Conservation (phyloP, 306 rosid genomes). For the Prinsepia uniflora region DNA sequence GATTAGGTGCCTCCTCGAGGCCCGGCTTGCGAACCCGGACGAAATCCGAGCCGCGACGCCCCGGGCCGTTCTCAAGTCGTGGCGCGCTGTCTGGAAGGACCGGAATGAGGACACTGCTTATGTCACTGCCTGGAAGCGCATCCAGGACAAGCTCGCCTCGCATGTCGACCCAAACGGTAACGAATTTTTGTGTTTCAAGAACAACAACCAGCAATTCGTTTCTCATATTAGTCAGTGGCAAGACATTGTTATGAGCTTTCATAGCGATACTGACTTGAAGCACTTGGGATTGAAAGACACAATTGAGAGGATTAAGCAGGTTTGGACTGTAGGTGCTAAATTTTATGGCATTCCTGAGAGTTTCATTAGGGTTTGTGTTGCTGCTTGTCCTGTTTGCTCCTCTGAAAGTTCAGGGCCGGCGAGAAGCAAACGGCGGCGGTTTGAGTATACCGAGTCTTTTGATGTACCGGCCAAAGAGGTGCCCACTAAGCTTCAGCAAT, state of each 20-base stretch:
- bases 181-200: constrained; percentile 85
- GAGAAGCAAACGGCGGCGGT: constrained; percentile 68
- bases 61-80: constrained; percentile 67
- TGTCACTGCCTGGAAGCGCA: constrained; percentile 94
- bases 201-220: constrained; percentile 84
- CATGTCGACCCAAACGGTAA: constrained; percentile 56
- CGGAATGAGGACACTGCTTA: constrained; percentile 96
- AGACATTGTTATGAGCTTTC: constrained; percentile 74
- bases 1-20: constrained; percentile 79
- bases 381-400: constrained; percentile 72
- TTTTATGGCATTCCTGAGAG: constrained; percentile 96
- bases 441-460: constrained; percentile 86
- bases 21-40: constrained; percentile 63
- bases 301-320: constrained; percentile 79
- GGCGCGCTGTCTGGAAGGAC: constrained; percentile 99
- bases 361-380: constrained; percentile 83
- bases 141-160: constrained; percentile 83
- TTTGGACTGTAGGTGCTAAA: constrained; percentile 97
- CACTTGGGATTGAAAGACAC: constrained; percentile 85
- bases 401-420: constrained; percentile 43
- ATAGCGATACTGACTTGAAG: constrained; percentile 70
- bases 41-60: constrained; percentile 94
- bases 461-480: constrained; percentile 96
- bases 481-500: constrained; percentile 69
- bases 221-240: constrained; percentile 90